A percentile compares a stretch with the other conserved stretches of the same genome.
phyloP scores from a whole-genome alignment of 257 asterid genomes.

The Orobanche coerulescens region DNA sequence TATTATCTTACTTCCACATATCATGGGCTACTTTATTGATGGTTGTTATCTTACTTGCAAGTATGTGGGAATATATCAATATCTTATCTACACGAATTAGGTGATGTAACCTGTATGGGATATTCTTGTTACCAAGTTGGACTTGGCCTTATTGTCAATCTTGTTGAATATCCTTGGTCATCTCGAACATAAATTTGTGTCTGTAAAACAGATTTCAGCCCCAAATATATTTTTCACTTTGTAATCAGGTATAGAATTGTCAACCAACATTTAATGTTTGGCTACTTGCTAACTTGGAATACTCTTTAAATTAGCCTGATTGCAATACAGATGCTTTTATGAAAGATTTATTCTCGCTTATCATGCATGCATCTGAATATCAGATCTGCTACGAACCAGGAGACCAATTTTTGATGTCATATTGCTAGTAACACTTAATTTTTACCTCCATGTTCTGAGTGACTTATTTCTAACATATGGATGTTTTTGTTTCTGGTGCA shows the following conservation, averaged over 20 bases:
- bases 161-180: background rate
- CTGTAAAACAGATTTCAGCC: conserved; percentile 3
- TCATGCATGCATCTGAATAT: background rate
- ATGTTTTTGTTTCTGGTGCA: conserved; percentile 30
- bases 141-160: background rate
- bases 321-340: no score
- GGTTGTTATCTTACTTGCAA: background rate
- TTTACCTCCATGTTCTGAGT: background rate
- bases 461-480: conserved; percentile 9
- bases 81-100: background rate
- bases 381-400: no score
- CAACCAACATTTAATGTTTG: background rate
- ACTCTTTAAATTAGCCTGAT: background rate
- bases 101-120: background rate
- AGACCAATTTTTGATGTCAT: background rate
- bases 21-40: background rate
- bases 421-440: background rate
- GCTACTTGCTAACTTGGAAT: background rate
- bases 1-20: background rate
- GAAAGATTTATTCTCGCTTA: background rate
- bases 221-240: background rate
- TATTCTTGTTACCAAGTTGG: background rate
- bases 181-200: background rate
- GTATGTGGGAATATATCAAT: background rate
- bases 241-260: background rate